Evolutionary conservation across 2,329 filamentous ascomycete genomes (phyloP).

Genomic region (Beauveria sp.): DNA sequence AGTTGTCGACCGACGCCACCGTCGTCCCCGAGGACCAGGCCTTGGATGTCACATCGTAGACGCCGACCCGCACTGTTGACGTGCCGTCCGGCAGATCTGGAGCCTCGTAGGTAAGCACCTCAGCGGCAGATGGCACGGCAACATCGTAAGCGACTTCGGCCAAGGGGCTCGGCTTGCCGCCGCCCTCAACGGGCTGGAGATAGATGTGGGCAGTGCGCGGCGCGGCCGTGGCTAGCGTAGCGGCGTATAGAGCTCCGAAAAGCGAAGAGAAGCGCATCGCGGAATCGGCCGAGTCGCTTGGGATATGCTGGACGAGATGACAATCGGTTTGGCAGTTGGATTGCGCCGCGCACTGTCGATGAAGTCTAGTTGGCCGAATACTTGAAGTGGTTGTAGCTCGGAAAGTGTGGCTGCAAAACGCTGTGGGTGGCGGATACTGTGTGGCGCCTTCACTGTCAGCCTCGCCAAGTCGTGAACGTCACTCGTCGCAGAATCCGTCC

Average conservation of each 20-base stretch:
- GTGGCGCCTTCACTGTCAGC: too few relatives aligned
- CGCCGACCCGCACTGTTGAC: constrained; percentile 48
- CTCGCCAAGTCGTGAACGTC: too few relatives aligned
- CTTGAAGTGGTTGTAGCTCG: neutral
- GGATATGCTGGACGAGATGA: neutral
- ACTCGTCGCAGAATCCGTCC: too few relatives aligned
- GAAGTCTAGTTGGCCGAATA: neutral
- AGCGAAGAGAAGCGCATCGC: constrained; percentile 36
- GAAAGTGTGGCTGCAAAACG: neutral
- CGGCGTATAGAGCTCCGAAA: constrained; percentile 35
- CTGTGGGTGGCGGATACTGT: too few relatives aligned
- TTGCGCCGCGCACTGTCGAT: neutral
- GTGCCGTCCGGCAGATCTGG: constrained; percentile 42
- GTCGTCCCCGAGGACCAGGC: constrained; percentile 49
- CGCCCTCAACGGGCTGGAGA: constrained; percentile 41
- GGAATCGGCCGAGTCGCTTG: neutral
- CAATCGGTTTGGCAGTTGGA: neutral
- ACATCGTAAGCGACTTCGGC: constrained; percentile 50
- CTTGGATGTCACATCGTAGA: constrained; percentile 40
- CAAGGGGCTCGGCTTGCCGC: constrained; percentile 34
- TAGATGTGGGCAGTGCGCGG: constrained; percentile 44
- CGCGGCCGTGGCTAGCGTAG: constrained; percentile 30
- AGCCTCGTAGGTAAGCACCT: constrained; percentile 47
- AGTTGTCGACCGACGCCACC: constrained; percentile 48
- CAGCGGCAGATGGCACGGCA: constrained; percentile 33